These are phyloP conservation scores for Echinochloa phyllopogon DNA, from an alignment of 176 grass and related monocot genomes.

Conservation along the genomic window DNA sequence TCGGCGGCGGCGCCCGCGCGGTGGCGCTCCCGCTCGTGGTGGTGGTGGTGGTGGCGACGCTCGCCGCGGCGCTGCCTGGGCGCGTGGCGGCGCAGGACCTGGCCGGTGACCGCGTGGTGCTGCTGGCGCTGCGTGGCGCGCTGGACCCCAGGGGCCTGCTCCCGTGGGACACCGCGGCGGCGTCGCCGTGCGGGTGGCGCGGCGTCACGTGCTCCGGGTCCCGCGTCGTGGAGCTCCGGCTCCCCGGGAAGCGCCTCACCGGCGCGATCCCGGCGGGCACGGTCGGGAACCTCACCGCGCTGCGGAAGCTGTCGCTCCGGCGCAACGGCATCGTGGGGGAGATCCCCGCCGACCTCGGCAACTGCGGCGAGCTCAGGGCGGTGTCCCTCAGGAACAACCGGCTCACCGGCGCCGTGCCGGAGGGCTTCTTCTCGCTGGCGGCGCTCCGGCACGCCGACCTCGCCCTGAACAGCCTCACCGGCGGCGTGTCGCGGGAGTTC, in stretches of 20 bases:
- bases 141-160: conserved; percentile 20
- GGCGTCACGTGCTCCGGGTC: conserved; percentile 56
- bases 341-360: conserved; percentile 65
- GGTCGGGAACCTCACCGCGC: conserved; percentile 83
- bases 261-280: conserved; percentile 56
- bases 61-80: conserved; percentile 1
- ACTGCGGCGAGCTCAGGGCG: conserved; percentile 35
- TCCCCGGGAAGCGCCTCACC: conserved; percentile 43
- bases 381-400: conserved; percentile 50
- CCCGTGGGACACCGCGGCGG: conserved; percentile 45
- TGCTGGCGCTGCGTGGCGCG: conserved; percentile 47
- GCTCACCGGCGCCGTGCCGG: conserved; percentile 54
- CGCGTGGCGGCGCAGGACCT: conserved; percentile 38
- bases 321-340: conserved; percentile 61
- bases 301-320: conserved; percentile 67
- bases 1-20: not conserved
- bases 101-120: conserved; percentile 54
- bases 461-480: conserved; percentile 56
- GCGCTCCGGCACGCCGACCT: conserved; percentile 56
- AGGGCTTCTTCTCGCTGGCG: conserved; percentile 61
- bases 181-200: conserved; percentile 61
- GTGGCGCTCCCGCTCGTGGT: not conserved
- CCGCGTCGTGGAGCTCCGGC: conserved; percentile 60
- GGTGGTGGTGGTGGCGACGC: not conserved
- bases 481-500: conserved; percentile 51